These are phyloP conservation scores for Nymphaea thermarum DNA, from an alignment of 164 flowering plant genomes.

Conservation along the genomic window DNA sequence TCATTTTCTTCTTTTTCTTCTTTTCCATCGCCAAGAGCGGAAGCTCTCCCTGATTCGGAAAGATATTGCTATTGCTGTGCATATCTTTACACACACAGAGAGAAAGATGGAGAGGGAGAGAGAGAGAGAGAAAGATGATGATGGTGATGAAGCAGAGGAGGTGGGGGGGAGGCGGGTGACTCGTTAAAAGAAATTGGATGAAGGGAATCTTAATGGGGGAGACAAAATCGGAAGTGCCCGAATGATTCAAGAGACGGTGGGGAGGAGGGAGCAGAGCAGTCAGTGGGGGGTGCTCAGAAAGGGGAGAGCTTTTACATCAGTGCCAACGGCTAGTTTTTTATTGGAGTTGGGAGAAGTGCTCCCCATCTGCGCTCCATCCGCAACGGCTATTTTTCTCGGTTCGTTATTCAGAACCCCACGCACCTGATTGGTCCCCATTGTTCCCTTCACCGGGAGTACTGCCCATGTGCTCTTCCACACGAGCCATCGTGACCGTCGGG, in stretches of 20 bases:
- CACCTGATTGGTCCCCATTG: background rate
- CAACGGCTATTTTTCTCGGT: background rate
- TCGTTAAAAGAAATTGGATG: background rate
- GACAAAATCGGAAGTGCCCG: background rate
- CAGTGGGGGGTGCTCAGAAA: constrained; percentile 27
- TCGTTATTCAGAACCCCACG: background rate
- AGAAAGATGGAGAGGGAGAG: background rate
- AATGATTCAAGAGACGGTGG: background rate
- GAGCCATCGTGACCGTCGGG: background rate
- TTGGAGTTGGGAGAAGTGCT: background rate
- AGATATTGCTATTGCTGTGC: background rate
- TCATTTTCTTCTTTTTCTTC: background rate
- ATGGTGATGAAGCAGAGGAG: background rate
- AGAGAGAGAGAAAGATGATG: background rate
- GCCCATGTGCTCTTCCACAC: background rate
- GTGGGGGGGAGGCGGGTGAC: background rate
- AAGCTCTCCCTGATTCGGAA: background rate
- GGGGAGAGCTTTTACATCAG: constrained; percentile 10
- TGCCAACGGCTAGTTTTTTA: background rate
- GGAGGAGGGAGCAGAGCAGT: constrained; percentile 8
- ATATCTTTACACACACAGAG: background rate
- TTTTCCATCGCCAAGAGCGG: background rate
- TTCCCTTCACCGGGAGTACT: background rate
- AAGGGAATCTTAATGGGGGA: background rate
- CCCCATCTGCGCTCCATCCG: background rate